These are phyloP conservation scores for Dioscorea alata DNA, from an alignment of 106 monocot species.

Conservation along the genomic window DNA sequence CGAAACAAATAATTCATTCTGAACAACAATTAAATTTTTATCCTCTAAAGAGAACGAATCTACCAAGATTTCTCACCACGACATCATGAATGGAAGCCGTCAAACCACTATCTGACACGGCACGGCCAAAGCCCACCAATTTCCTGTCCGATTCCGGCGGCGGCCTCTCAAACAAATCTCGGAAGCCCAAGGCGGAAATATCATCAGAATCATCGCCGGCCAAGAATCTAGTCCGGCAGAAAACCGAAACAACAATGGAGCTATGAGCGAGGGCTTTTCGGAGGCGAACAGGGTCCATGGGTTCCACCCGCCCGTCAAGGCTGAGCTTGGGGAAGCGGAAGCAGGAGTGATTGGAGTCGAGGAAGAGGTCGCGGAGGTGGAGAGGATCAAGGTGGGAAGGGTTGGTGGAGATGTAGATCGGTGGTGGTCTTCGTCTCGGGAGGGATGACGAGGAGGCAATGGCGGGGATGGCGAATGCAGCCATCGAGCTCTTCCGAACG, in stretches of 20 bases:
- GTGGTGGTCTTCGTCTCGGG: slow-evolving; percentile 23
- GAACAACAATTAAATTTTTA: too few species aligned
- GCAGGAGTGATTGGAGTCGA: slow-evolving; percentile 48
- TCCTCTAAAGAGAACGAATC: too few species aligned
- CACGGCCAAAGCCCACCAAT: slow-evolving; percentile 85
- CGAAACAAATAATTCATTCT: too few species aligned
- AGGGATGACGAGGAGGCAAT: background rate
- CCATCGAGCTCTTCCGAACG: background rate
- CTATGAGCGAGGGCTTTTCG: slow-evolving; percentile 50
- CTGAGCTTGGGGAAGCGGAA: slow-evolving; percentile 47
- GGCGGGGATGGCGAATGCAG: background rate
- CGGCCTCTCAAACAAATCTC: slow-evolving; percentile 31
- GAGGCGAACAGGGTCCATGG: slow-evolving; percentile 52
- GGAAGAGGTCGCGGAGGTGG: slow-evolving; percentile 57
- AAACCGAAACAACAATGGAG: slow-evolving; percentile 68
- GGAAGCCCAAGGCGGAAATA: slow-evolving; percentile 22
- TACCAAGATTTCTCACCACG: slow-evolving; percentile 38
- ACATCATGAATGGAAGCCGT: slow-evolving; percentile 95
- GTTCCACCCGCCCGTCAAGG: slow-evolving; percentile 33
- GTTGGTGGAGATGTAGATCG: slow-evolving; percentile 64
- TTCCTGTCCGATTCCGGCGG: slow-evolving; percentile 19
- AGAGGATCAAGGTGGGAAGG: slow-evolving; percentile 41
- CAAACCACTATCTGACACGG: slow-evolving; percentile 72
- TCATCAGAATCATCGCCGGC: background rate
- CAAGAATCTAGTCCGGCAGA: slow-evolving; percentile 37